phyloP scores from a whole-genome alignment of 192 early-diverging fungal genomes.

The Backusella luteola region DNA sequence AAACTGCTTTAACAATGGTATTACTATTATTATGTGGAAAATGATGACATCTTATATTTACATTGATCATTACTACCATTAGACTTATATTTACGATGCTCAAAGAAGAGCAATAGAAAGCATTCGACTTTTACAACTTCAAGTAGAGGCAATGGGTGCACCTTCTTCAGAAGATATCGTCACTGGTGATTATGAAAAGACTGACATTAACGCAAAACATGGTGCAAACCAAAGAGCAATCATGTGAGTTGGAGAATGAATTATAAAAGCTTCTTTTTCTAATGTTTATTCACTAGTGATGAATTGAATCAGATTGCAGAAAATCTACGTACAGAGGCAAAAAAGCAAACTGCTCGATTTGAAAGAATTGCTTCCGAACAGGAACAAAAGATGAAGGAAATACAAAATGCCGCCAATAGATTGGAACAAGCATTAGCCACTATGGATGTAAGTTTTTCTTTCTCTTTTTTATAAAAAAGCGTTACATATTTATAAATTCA shows the following conservation, averaged over 20 bases:
- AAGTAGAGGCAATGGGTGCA: conserved; percentile 35
- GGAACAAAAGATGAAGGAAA: conserved; percentile 13
- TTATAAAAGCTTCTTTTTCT: neutral
- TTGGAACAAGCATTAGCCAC: conserved; percentile 9
- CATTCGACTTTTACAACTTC: conserved; percentile 21
- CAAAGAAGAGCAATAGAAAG: conserved; percentile 30
- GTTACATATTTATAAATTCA: neutral
- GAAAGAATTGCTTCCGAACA: conserved; percentile 17
- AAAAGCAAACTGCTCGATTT: neutral
- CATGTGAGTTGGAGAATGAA: neutral
- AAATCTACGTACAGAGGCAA: neutral
- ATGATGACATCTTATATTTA: neutral
- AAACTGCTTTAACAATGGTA: conserved; percentile 25
- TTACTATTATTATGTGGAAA: neutral
- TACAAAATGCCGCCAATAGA: neutral
- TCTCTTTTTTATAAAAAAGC: neutral
- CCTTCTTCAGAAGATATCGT: conserved; percentile 21
- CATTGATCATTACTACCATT: neutral
- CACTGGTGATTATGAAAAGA: neutral
- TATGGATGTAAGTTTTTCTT: conserved; percentile 17
- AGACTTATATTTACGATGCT: conserved; percentile 26
- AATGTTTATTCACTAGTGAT: neutral
- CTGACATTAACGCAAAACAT: neutral
- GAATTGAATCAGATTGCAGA: neutral
- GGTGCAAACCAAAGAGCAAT: neutral